Conservation (phyloP, 768 basidiomycete genomes). For the Calocera cornea region DNA sequence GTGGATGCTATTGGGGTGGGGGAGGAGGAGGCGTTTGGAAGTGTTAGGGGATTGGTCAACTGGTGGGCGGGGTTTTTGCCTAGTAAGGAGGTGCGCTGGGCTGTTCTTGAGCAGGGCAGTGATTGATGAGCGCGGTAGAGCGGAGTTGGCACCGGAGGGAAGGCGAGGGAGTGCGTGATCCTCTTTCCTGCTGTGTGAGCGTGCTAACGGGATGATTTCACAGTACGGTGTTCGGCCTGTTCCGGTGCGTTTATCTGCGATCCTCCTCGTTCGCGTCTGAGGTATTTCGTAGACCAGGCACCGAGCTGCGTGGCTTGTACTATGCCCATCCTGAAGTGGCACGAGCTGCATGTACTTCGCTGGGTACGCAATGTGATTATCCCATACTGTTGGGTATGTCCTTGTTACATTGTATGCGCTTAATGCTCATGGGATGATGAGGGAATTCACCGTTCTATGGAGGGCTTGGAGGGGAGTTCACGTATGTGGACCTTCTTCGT, state of each 20-base stretch:
- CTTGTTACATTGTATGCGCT: not conserved
- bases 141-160: conserved; percentile 53
- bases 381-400: conserved; percentile 55
- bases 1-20: conserved; percentile 57
- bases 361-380: conserved; percentile 56
- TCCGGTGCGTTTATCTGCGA: conserved; percentile 27
- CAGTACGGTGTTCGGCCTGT: conserved; percentile 64
- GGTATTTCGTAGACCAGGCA: conserved; percentile 34
- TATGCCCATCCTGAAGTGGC: conserved; percentile 55
- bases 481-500: no score
- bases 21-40: conserved; percentile 48
- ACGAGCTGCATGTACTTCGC: conserved; percentile 48
- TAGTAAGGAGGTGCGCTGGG: conserved; percentile 45
- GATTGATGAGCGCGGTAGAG: conserved; percentile 31
- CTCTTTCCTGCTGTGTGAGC: not conserved
- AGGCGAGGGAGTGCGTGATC: conserved; percentile 47
- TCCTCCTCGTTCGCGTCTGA: no score
- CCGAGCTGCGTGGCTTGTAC: conserved; percentile 60
- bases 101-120: not conserved
- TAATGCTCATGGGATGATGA: conserved; percentile 19
- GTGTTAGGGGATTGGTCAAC: conserved; percentile 61
- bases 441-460: conserved; percentile 71
- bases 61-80: conserved; percentile 72
- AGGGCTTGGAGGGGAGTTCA: conserved; percentile 65
- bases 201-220: not conserved